phyloP scores from a whole-genome alignment of 2,329 filamentous ascomycete species.

The Scytalidium lignicola region DNA sequence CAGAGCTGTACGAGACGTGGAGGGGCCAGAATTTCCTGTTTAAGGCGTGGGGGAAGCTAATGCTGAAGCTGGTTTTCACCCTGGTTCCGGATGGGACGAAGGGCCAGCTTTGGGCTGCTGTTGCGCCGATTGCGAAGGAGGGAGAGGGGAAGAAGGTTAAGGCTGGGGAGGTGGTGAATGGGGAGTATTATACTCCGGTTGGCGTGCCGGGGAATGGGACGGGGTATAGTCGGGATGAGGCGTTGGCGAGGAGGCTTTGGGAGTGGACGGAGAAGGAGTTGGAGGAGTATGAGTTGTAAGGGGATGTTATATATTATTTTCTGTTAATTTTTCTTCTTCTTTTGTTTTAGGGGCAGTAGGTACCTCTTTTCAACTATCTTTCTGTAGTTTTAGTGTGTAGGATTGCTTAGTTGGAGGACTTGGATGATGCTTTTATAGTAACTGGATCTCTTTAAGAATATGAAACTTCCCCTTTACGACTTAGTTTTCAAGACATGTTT shows the following conservation, averaged over 20 bases:
- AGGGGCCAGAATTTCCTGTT: conserved; percentile 1
- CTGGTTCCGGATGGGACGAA: conserved; percentile 31
- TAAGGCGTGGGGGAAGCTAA: neutral
- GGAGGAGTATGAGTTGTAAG: conserved; percentile 8
- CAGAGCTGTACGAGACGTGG: conserved; percentile 22
- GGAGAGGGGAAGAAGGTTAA: conserved; percentile 8
- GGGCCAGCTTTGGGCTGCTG: conserved; percentile 37
- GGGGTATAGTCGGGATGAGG: conserved; percentile 16
- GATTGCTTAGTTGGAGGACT: too few species aligned
- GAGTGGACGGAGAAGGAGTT: conserved; percentile 31
- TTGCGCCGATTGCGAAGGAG: conserved; percentile 9
- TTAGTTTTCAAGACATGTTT: too few species aligned
- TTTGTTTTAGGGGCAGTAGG: too few species aligned
- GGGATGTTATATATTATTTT: too few species aligned
- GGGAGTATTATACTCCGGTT: conserved; percentile 34
- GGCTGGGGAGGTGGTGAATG: conserved; percentile 24
- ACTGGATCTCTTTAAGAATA: too few species aligned
- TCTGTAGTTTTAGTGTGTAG: too few species aligned
- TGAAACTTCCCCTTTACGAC: too few species aligned
- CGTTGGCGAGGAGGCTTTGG: conserved; percentile 30
- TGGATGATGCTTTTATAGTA: too few species aligned
- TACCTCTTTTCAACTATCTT: too few species aligned
- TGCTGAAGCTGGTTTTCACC: conserved; percentile 2
- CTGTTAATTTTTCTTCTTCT: too few species aligned
- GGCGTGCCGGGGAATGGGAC: conserved; percentile 24